Percentiles rank a stretch among this genome's conserved stretches.
These are phyloP conservation scores for Suhomyces kilbournensis DNA, from an alignment of 805 yeast genomes.

Conservation along the genomic window DNA sequence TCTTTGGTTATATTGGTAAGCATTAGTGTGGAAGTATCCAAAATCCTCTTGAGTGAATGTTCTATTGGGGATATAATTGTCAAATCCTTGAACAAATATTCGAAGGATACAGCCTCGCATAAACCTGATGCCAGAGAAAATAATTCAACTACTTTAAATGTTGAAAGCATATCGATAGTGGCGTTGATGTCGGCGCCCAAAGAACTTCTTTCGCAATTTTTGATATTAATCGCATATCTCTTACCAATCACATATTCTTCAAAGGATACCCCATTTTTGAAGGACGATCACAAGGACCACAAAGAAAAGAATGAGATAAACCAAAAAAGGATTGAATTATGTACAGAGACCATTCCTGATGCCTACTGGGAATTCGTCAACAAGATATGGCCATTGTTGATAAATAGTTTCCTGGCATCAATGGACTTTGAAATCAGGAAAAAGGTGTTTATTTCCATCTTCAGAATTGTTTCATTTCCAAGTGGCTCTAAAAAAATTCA, in stretches of 20 bases:
- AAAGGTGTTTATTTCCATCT: slow-evolving; percentile 50
- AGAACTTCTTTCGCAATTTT: slow-evolving; percentile 53
- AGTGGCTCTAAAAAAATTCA: slow-evolving; percentile 28
- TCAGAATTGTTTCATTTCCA: slow-evolving; percentile 48
- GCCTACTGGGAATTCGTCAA: slow-evolving; percentile 38
- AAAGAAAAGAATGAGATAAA: slow-evolving; percentile 28
- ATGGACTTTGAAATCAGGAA: slow-evolving; percentile 65
- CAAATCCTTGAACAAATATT: slow-evolving; percentile 50
- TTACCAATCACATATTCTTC: slow-evolving; percentile 49
- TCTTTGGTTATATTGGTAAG: slow-evolving; percentile 46
- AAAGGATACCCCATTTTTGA: slow-evolving; percentile 28
- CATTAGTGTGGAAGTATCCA: slow-evolving; percentile 41
- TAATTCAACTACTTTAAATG: neutral
- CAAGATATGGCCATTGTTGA: slow-evolving; percentile 49
- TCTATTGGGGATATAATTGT: slow-evolving; percentile 47
- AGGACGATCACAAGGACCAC: slow-evolving; percentile 16
- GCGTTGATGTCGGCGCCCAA: slow-evolving; percentile 72
- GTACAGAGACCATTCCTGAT: slow-evolving; percentile 18
- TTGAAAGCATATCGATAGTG: slow-evolving; percentile 50
- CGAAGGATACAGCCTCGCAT: slow-evolving; percentile 24
- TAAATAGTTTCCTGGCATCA: slow-evolving; percentile 68
- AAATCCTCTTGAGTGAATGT: slow-evolving; percentile 45
- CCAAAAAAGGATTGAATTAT: slow-evolving; percentile 29
- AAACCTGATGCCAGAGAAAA: slow-evolving; percentile 3
- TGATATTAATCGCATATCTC: slow-evolving; percentile 54